Conservation (phyloP, 768 basidiomycete genomes). For the Fomitopsis pulvina region DNA sequence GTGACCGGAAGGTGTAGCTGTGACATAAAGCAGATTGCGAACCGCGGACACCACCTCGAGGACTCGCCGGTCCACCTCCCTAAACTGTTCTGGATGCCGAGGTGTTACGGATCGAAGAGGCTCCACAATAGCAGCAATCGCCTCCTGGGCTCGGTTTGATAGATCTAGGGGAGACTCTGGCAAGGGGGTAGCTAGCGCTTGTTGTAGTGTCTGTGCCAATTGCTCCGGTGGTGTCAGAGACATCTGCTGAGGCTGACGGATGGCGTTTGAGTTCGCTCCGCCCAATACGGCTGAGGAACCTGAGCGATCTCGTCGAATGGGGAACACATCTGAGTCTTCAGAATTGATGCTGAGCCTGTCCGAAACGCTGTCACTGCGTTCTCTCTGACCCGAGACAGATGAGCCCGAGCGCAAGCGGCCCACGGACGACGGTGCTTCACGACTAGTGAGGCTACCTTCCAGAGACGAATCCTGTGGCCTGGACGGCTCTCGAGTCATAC, state of each 20-base stretch:
- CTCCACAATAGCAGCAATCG: slow-evolving; percentile 50
- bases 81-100: slow-evolving; percentile 48
- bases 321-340: slow-evolving; percentile 72
- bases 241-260: slow-evolving; percentile 9
- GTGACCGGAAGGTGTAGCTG: slow-evolving; percentile 38
- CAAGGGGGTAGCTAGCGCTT: slow-evolving; percentile 48
- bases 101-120: slow-evolving; percentile 44
- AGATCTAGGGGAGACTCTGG: slow-evolving; percentile 58
- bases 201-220: slow-evolving; percentile 59
- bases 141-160: slow-evolving; percentile 46
- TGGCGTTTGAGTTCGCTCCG: slow-evolving; percentile 7
- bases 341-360: slow-evolving; percentile 64
- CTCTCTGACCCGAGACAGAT: slow-evolving; percentile 22
- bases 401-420: slow-evolving; percentile 28
- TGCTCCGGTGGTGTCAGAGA: slow-evolving; percentile 56
- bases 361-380: slow-evolving; percentile 24
- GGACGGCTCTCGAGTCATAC: slow-evolving; percentile 1
- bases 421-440: slow-evolving; percentile 2
- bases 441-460: slow-evolving; percentile 5
- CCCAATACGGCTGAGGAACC: slow-evolving; percentile 8
- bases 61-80: slow-evolving; percentile 57
- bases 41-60: slow-evolving; percentile 61
- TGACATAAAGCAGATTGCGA: slow-evolving; percentile 59
- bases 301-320: slow-evolving; percentile 28
- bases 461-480: slow-evolving; percentile 1